These are phyloP conservation scores for Diaporthe vaccinii DNA, from an alignment of 2,329 filamentous ascomycete genomes.

Conservation along the genomic window DNA sequence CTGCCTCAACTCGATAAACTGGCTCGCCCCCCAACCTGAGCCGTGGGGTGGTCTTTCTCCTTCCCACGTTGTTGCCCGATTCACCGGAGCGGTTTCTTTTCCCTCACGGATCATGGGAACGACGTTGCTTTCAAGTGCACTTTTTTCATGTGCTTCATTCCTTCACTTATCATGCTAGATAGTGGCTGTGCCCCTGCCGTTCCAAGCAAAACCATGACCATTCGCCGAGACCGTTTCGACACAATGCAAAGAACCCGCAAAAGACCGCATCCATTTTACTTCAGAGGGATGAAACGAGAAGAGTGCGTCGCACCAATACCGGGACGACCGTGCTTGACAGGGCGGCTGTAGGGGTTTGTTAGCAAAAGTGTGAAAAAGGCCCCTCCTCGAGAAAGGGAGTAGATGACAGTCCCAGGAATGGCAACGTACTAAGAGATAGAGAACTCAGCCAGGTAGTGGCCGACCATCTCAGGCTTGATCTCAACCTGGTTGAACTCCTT, in stretches of 20 bases:
- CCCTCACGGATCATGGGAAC: constrained; percentile 38
- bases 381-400: no score
- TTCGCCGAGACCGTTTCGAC: constrained; percentile 68
- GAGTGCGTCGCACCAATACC: constrained; percentile 99
- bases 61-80: not conserved
- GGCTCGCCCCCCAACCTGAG: constrained; percentile 1
- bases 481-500: constrained; percentile 99
- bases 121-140: constrained; percentile 38
- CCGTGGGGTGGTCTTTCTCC: constrained; percentile 6
- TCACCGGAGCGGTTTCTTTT: constrained; percentile 24
- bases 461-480: constrained; percentile 99
- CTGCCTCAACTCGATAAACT: constrained; percentile 10
- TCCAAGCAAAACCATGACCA: constrained; percentile 68
- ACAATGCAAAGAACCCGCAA: constrained; percentile 69
- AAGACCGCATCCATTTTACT: constrained; percentile 75
- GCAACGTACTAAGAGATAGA: constrained; percentile 97
- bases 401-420: not conserved
- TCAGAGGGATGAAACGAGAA: constrained; percentile 99
- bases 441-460: constrained; percentile 99
- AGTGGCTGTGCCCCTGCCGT: constrained; percentile 54
- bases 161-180: constrained; percentile 61
- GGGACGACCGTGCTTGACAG: constrained; percentile 99
- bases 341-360: constrained; percentile 79
- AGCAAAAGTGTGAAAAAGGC: constrained; percentile 52
- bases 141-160: constrained; percentile 51